Base-by-base conservation (phyloP, 2,329 filamentous ascomycete species). In the Venturia effusa region DNA sequence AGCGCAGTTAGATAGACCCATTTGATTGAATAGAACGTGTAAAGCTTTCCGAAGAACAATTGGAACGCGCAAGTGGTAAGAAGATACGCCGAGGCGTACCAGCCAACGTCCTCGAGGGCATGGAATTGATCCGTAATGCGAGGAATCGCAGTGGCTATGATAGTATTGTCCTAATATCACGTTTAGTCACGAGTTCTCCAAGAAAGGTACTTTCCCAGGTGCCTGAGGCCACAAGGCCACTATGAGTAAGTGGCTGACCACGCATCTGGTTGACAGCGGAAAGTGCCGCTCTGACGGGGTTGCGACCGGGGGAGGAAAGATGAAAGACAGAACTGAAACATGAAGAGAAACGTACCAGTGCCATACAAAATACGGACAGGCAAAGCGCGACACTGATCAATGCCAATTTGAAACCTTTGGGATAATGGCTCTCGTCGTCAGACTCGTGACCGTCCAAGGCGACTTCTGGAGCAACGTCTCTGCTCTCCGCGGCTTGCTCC, bases 41-140 rank as follows among this genome's bases (percentile, higher is more conserved):
- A 80, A 3, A 75, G 64, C 19, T 77, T 75, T n/a, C 77, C 78
- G 67, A 76, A 80, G 48, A 79, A 69, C 6, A 80, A 70, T 65
- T 79, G 78, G 11, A 73, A 74, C 8, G 74, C 71, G 68, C 75
- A 77, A 1, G 74, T 75, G 48, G 75, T 77, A 55, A 78, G 72
- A 30, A 78, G 69, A 67, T 78, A 78, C 5, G 74, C 69, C 1
- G 71, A 74, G 4, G 72, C 74, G 68, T 79, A 80, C 78, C 78
- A 79, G 15, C 77, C 77, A 0, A 79, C 75, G 61, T 79, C 76
- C 64, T 77, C 73, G 17, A 79, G 71, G 7, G 76, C 72, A 24
- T 78, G 71, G 70, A 79, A 80, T 61, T 79, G 71, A 71, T 80
- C 76, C 1, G 79, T 80, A 66, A 81, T 80, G 32, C 72, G 71